Percentiles rank a stretch among this genome's conserved stretches.
These are phyloP conservation scores for Trypanosoma theileri DNA, from an alignment of 208 protist genomes.

Conservation along the genomic window DNA sequence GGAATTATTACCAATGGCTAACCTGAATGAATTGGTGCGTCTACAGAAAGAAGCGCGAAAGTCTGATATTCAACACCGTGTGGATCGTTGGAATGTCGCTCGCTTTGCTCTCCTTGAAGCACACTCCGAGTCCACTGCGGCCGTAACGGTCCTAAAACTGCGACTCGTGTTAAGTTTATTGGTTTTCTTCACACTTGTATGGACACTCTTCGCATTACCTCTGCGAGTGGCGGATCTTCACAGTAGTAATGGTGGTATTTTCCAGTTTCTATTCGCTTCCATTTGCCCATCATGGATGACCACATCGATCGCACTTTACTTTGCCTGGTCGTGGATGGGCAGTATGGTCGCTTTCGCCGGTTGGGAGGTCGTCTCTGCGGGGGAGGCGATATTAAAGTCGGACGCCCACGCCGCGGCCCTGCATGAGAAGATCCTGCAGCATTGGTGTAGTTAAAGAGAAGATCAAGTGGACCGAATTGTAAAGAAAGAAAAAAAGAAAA, in stretches of 20 bases:
- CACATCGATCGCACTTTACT: slow-evolving; percentile 12
- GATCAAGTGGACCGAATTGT: not conserved
- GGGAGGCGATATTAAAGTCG: slow-evolving; percentile 17
- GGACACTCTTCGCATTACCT: slow-evolving; percentile 26
- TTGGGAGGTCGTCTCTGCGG: slow-evolving; percentile 24
- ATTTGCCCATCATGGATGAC: slow-evolving; percentile 28
- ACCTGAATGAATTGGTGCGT: not conserved
- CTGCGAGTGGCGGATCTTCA: slow-evolving; percentile 15
- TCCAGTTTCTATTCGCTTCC: slow-evolving; percentile 1
- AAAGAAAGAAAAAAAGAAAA: too few relatives aligned
- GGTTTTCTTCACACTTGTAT: slow-evolving; percentile 19
- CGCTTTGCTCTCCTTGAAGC: slow-evolving; percentile 30
- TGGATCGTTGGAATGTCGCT: slow-evolving; percentile 20
- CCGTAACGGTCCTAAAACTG: slow-evolving; percentile 22
- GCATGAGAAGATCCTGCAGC: slow-evolving; percentile 26
- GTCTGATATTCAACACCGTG: not conserved
- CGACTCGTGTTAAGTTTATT: slow-evolving; percentile 18
- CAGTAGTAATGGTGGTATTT: not conserved
- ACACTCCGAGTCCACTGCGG: slow-evolving; percentile 11
- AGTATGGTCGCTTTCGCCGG: slow-evolving; percentile 27
- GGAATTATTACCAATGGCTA: not conserved
- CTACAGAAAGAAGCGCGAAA: not conserved
- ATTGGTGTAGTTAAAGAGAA: slow-evolving; percentile 6
- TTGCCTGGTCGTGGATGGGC: slow-evolving; percentile 31
- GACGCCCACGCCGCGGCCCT: slow-evolving; percentile 6